These are phyloP conservation scores for Nannochloropsis salina DNA, from an alignment of 108 stramenopile species.

Conservation along the genomic window DNA sequence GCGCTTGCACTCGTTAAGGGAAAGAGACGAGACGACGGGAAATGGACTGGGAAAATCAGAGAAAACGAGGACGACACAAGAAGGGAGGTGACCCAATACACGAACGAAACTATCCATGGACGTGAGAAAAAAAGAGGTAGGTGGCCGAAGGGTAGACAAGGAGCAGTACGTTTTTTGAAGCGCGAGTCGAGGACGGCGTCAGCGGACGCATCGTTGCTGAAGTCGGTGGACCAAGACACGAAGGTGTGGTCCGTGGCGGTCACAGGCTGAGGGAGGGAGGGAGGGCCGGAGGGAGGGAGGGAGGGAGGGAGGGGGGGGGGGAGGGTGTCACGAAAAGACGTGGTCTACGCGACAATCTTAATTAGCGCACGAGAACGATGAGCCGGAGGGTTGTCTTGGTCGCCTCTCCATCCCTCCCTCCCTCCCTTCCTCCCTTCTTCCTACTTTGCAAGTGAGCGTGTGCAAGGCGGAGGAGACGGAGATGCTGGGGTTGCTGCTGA, in stretches of 20 bases:
- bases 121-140: neutral
- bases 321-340: neutral
- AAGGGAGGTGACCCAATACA: too few species aligned
- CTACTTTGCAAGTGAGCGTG: neutral
- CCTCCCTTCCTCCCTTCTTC: neutral
- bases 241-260: neutral
- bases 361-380: neutral
- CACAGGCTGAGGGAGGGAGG: neutral
- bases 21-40: neutral
- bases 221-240: neutral
- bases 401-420: neutral
- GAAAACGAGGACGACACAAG: too few species aligned
- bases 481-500: slow-evolving; percentile 1
- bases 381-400: neutral
- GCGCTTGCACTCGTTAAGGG: neutral
- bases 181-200: slow-evolving; percentile 9
- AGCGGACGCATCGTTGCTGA: neutral
- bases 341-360: neutral
- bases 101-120: too few species aligned
- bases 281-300: neutral
- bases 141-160: neutral
- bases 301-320: neutral
- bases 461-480: neutral
- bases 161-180: neutral
- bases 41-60: neutral